Base-by-base conservation (phyloP, 192 early-diverging fungal genomes). In the Gamsiella multidivaricata region DNA sequence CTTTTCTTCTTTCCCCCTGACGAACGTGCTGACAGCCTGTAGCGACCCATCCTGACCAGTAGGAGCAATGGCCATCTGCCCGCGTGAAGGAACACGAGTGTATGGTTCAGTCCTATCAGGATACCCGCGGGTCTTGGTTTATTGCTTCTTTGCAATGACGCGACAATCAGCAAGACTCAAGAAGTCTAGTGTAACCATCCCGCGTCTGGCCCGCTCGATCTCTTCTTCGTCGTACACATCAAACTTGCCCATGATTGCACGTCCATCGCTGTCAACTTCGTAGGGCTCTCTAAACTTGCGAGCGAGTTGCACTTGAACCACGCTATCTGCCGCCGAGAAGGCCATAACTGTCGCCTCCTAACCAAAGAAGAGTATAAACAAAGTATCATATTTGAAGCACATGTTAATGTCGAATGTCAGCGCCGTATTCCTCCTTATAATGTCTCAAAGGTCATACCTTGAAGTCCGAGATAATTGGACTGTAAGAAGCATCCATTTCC, bases 391-490 rank as follows among this genome's bases (percentile, higher is more conserved):
- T 52, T 64, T 17, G 12, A 12, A 2, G 9, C 12, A 14, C 57
- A 60, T 22, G 14, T 10, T 22, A 22, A 28, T 4, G 36, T 49
- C 5, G 22, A 46, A 32, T 33, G 36, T 15, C n/a, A n/a, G n/a
- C n/a, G n/a, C n/a, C n/a, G n/a, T n/a, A n/a, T n/a, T n/a, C n/a
- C n/a, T n/a, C n/a, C n/a, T n/a, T n/a, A n/a, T n/a, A n/a, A n/a
- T n/a, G n/a, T n/a, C n/a, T n/a, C n/a, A 34, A 50, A 31, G 28
- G 31, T 46, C 29, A 31, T 31, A 73, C 70, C 65, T 78, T 78
- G 43, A 78, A 78, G 9, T 68, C 74, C 5, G 74, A 78, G 26
- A 78, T 64, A 46, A 78, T 43, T 2, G 74, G 74, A 42, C 8
- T 42, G 52, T 78, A 78, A 4, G 51, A 51, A 15, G 65, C 12